Evolutionary conservation across 306 rosid species (phyloP), one percentile per base, ranked within the genome.

Genomic region (Coriaria nepalensis): DNA sequence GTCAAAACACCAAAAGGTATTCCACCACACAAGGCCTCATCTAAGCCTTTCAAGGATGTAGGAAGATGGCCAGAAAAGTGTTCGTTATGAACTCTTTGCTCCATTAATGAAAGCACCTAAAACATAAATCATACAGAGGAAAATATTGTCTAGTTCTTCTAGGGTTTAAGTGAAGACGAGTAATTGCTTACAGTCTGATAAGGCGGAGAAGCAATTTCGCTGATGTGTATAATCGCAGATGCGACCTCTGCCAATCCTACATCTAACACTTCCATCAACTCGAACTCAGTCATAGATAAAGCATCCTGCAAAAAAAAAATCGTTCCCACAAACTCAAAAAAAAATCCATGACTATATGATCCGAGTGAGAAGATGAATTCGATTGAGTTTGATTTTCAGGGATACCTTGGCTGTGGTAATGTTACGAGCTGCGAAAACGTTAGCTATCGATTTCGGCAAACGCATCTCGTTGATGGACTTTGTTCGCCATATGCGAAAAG

Each of bases 1-100:
- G 97, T 90, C 64, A 90, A 53, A 64, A 78, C 90, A 65, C 95
- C 95, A 47, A 84, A 84, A 0, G 97, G 97, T 43, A 84, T 53
- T 20, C 97, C 95, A 41, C 97, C 97, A 9, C 74, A 77, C 52
- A 90, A 77, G 50, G 95, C 93, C 37, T 77, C 78, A 56, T 90
- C 97, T 63, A 90, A 63, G 11, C 97, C 97, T 59, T 71, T 81
- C 70, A 88, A 73, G 59, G 68, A 67, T 10, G 93, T 90, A 8
- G 87, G 76, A 70, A 90, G 93, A 62, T 81, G 95, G 39, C 97
- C 93, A 0, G 86, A 78, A 56, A 72, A 57, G 50, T 66, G 72
- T 73, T 90, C 90, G 3, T 67, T 75, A 32, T 55, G 69, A 34
- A 72, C 78, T 55, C 87, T 66, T 47, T 73, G 86, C 69, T 84